A percentile compares a stretch with the other conserved stretches of the same genome.
Conservation (phyloP, 73 alveolate genomes). For the Tetrahymena malaccensis region DNA sequence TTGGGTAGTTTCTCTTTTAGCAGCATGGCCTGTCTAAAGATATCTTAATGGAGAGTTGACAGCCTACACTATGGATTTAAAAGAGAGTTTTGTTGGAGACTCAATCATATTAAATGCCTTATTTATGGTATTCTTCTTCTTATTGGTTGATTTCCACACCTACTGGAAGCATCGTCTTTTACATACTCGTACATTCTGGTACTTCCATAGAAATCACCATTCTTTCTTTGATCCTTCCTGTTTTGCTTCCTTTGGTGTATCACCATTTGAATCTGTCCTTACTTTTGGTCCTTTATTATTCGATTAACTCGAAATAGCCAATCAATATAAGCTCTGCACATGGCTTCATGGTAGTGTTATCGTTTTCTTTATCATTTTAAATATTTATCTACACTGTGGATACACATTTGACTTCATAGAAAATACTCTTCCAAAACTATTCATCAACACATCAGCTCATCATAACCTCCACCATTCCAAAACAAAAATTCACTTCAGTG, state of each 20-base stretch:
- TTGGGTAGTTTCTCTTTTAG: background rate
- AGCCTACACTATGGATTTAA: background rate
- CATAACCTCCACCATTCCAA: background rate
- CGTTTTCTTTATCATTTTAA: background rate
- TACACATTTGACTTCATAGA: background rate
- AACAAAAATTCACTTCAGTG: background rate
- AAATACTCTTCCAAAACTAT: background rate
- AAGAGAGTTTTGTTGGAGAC: background rate
- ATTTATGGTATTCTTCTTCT: background rate
- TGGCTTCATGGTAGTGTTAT: background rate
- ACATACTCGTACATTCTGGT: background rate
- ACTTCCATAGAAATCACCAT: background rate
- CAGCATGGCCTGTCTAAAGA: background rate
- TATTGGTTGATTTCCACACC: background rate
- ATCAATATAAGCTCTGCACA: background rate
- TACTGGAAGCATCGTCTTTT: background rate
- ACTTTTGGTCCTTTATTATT: background rate
- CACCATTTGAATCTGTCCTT: background rate
- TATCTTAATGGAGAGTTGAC: background rate
- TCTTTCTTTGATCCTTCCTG: background rate
- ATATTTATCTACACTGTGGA: background rate
- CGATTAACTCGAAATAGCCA: background rate
- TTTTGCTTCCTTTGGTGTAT: background rate
- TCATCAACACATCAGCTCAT: background rate
- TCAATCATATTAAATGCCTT: background rate